Evolutionary conservation across 768 basidiomycete species (phyloP).

Genomic region (Kwoniella pini): DNA sequence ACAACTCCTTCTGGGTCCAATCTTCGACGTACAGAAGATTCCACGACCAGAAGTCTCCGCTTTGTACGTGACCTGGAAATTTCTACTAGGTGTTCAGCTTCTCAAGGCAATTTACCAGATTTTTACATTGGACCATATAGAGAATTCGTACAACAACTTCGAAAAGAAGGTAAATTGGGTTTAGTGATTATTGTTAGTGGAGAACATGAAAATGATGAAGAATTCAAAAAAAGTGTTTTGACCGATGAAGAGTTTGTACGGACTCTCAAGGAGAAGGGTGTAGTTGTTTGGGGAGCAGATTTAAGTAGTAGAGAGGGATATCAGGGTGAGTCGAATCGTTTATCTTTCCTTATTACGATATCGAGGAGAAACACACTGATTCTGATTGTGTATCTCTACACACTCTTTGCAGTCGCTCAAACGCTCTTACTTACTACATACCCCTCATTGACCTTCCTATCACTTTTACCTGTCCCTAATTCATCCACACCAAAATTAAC

Average conservation of each 20-base stretch:
- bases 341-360: no score
- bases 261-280: constrained; percentile 68
- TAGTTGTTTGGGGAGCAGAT: constrained; percentile 91
- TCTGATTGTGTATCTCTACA: no score
- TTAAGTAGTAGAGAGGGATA: constrained; percentile 79
- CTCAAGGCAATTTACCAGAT: constrained; percentile 64
- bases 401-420: constrained; percentile 57
- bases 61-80: constrained; percentile 40
- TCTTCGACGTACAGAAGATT: constrained; percentile 27
- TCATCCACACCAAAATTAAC: constrained; percentile 60
- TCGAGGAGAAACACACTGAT: no score
- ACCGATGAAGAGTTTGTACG: constrained; percentile 71
- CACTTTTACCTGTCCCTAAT: constrained; percentile 64
- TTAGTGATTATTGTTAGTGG: constrained; percentile 81
- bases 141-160: constrained; percentile 68
- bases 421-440: constrained; percentile 80
- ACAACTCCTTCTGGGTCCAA: neutral
- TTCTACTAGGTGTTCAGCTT: constrained; percentile 28
- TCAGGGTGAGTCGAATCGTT: constrained; percentile 62
- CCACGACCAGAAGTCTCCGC: constrained; percentile 26
- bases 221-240: constrained; percentile 83
- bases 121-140: constrained; percentile 82
- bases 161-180: constrained; percentile 70
- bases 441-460: constrained; percentile 88
- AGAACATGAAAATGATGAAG: constrained; percentile 84